Evolutionary conservation across 2,329 filamentous ascomycete species (phyloP), one percentile per base, ranked within the genome.

Genomic region (Coleophoma eucalyptorum): DNA sequence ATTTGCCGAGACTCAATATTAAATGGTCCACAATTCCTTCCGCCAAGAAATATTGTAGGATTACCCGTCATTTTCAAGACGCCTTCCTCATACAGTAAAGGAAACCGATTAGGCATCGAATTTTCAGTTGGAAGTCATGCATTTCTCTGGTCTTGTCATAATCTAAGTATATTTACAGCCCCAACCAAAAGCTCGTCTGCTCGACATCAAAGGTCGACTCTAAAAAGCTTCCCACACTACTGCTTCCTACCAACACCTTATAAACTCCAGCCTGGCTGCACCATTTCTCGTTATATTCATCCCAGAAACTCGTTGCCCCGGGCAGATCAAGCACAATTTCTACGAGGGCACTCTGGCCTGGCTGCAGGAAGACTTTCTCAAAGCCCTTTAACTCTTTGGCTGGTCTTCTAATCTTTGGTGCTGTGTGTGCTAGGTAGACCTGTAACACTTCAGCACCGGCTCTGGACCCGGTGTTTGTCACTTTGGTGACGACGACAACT

Each of bases 381-480:
- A 76, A 76, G 4, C 70, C 72, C 44, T 73, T 72, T 16, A 76
- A 59, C 51, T 75, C 72, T 57, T 72, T 72, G 26, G 55, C 54
- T 6, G 73, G 69, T 10, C 73, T 67, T 0, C 63, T 67, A 20
- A 65, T 58, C 16, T 62, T 61, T 6, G 55, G 54, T 6, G 58
- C 48, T 20, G 51, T 58, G 11, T 56, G 60, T 19, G 60, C 54
- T 31, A 67, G 56, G 51, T 67, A 68, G 3, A 65, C 60, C 47
- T 68, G 65, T 1, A 67, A 52, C 1, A 67, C 61, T 35, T 65
- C 60, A 15, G 62, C 55, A 10, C 65, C 65, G 0, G 55, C 50
- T 13, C 53, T 31, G 19, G 55, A 47, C 2, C 64, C 64, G 5
- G 56, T 61, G 49, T 67, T 67, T 20, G 58, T 65, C 42, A 64